A percentile compares a stretch with the other conserved stretches of the same genome.
Evolutionary conservation across 1,284 basidiomycete species (phyloP).

Genomic region (Puccinia hordei): DNA sequence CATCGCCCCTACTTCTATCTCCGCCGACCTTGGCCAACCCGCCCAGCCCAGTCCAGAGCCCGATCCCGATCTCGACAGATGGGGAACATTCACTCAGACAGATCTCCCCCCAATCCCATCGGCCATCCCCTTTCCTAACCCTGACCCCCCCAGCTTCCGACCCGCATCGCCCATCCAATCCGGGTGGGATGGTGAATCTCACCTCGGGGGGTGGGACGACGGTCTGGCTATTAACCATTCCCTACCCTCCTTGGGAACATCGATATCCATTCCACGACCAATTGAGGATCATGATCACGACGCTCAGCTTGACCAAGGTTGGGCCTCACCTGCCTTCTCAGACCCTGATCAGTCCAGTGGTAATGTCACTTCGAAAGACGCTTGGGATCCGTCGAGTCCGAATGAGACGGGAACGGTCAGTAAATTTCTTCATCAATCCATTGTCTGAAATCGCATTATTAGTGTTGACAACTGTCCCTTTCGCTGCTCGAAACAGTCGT

Average conservation of each 20-base stretch:
- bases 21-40: not conserved
- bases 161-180: conserved; percentile 12
- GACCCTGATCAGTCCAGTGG: not conserved
- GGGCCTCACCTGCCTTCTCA: conserved; percentile 18
- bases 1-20: not conserved
- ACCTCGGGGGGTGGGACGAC: conserved; percentile 37
- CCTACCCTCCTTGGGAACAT: conserved; percentile 11
- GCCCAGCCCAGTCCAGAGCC: not conserved
- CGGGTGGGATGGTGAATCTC: conserved; percentile 39
- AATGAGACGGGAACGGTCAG: not conserved
- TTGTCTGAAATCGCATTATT: not conserved
- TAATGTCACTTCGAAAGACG: conserved; percentile 1
- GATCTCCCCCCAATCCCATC: conserved; percentile 14
- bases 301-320: conserved; percentile 8
- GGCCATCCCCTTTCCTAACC: conserved; percentile 6
- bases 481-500: not conserved
- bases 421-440: not conserved
- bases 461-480: not conserved
- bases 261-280: not conserved
- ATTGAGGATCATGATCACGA: not conserved
- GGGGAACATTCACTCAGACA: conserved; percentile 27
- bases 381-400: conserved; percentile 22
- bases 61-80: conserved; percentile 19
- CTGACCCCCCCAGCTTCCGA: not conserved
- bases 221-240: conserved; percentile 3